Evolutionary conservation across 805 yeast genomes (phyloP).

Genomic region (Candida ascalaphidarum): DNA sequence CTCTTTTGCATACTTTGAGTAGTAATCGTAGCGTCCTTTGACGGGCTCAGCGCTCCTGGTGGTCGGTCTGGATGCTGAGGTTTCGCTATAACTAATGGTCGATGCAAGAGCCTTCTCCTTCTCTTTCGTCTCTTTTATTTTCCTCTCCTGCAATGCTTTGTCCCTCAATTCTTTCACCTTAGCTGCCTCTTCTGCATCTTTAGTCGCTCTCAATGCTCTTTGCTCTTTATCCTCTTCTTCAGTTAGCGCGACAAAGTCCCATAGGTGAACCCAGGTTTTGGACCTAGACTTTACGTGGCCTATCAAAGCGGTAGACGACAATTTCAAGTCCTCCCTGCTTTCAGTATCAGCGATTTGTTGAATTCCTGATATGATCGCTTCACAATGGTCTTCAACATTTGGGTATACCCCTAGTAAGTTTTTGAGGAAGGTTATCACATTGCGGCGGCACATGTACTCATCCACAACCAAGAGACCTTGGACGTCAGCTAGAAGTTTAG

Average conservation of each 20-base stretch:
- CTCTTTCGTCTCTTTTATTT: slow-evolving; percentile 6
- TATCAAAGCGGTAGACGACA: slow-evolving; percentile 65
- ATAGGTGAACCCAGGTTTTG: slow-evolving; percentile 39
- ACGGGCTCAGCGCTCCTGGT: slow-evolving; percentile 6
- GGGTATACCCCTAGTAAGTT: slow-evolving; percentile 60
- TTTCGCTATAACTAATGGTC: slow-evolving; percentile 13
- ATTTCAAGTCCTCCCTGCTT: slow-evolving; percentile 67
- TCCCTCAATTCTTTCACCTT: slow-evolving; percentile 1
- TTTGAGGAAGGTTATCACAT: slow-evolving; percentile 70
- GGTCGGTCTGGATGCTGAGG: slow-evolving; percentile 4
- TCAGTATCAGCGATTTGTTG: slow-evolving; percentile 44
- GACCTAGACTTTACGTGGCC: slow-evolving; percentile 56
- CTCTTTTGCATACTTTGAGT: slow-evolving; percentile 13
- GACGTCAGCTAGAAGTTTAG: slow-evolving; percentile 35
- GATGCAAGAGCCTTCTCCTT: slow-evolving; percentile 3
- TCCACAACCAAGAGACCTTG: slow-evolving; percentile 33
- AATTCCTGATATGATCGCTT: slow-evolving; percentile 37
- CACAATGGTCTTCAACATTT: slow-evolving; percentile 57
- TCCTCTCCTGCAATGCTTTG: slow-evolving; percentile 3
- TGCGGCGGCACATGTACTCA: slow-evolving; percentile 73
- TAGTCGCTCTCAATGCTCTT: slow-evolving; percentile 5
- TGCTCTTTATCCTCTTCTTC: slow-evolving; percentile 30
- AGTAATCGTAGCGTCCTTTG: slow-evolving; percentile 23
- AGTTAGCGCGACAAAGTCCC: slow-evolving; percentile 48
- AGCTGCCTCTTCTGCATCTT: slow-evolving; percentile 1